Conservation (phyloP, 108 stramenopile genomes). For the Discostella pseudostelligera region DNA sequence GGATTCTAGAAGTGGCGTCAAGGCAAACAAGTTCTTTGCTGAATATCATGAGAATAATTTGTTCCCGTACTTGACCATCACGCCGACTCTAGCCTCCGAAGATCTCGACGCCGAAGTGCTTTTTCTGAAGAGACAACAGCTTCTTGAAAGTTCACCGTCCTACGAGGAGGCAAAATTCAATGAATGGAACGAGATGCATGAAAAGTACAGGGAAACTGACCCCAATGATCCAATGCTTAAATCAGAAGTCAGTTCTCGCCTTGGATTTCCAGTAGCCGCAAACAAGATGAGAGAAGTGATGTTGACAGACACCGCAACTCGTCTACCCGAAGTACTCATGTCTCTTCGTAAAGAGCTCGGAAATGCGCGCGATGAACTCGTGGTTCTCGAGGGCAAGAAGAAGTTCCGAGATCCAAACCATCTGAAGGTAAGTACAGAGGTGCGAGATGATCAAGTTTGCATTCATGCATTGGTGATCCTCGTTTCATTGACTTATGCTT, state of each 20-base stretch:
- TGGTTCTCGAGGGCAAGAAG: constrained; percentile 45
- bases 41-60: constrained; percentile 58
- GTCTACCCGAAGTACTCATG: constrained; percentile 66
- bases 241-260: constrained; percentile 24
- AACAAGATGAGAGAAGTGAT: constrained; percentile 68
- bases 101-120: constrained; percentile 55
- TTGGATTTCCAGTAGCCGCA: constrained; percentile 60
- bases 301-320: constrained; percentile 63
- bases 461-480: not conserved
- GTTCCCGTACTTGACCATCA: constrained; percentile 65
- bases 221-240: constrained; percentile 39
- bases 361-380: constrained; percentile 36
- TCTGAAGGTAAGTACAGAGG: constrained; percentile 23
- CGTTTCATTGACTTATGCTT: not conserved
- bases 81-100: constrained; percentile 64
- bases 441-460: not conserved
- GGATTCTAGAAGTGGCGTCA: constrained; percentile 60
- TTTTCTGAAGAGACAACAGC: constrained; percentile 41
- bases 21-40: constrained; percentile 70
- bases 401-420: constrained; percentile 49
- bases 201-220: constrained; percentile 39
- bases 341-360: constrained; percentile 53
- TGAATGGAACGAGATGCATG: constrained; percentile 50
- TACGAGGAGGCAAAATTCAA: constrained; percentile 54
- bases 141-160: constrained; percentile 42